A percentile compares a stretch with the other conserved stretches of the same genome.
These are phyloP conservation scores for Triticum timopheevii DNA, from an alignment of 176 grass and related monocot species.

Conservation along the genomic window DNA sequence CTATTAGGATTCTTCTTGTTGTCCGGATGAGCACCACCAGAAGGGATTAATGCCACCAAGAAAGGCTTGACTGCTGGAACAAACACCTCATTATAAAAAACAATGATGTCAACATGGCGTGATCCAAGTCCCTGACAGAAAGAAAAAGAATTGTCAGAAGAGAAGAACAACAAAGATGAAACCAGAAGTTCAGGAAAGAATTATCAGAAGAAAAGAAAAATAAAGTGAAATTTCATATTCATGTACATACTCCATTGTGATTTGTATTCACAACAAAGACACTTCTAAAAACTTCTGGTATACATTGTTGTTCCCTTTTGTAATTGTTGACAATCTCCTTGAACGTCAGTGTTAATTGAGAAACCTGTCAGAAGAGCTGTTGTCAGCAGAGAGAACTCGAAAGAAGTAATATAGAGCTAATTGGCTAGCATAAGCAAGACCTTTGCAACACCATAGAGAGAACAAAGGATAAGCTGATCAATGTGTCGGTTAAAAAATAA, in stretches of 20 bases:
- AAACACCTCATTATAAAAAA: slow-evolving; percentile 93
- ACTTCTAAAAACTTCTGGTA: slow-evolving; percentile 67
- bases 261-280: slow-evolving; percentile 64
- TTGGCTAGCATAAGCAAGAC: slow-evolving; percentile 41
- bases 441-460: slow-evolving; percentile 95
- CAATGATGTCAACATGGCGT: slow-evolving; percentile 80
- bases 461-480: slow-evolving; percentile 90
- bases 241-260: slow-evolving; percentile 48
- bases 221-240: not conserved
- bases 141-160: slow-evolving; percentile 6
- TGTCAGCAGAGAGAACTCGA: slow-evolving; percentile 29
- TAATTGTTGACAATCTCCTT: slow-evolving; percentile 77
- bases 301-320: slow-evolving; percentile 85
- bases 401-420: slow-evolving; percentile 20
- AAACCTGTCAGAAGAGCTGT: slow-evolving; percentile 63
- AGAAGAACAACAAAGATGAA: slow-evolving; percentile 26
- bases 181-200: slow-evolving; percentile 18
- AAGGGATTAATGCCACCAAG: slow-evolving; percentile 55
- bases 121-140: slow-evolving; percentile 58
- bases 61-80: slow-evolving; percentile 83
- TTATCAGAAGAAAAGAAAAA: slow-evolving; percentile 17
- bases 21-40: slow-evolving; percentile 35
- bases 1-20: slow-evolving; percentile 65
- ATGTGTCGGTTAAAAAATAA: slow-evolving; percentile 93
- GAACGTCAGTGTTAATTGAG: slow-evolving; percentile 55